Conservation (phyloP, 108 stramenopile species). For the Discostella stelligeroides region DNA sequence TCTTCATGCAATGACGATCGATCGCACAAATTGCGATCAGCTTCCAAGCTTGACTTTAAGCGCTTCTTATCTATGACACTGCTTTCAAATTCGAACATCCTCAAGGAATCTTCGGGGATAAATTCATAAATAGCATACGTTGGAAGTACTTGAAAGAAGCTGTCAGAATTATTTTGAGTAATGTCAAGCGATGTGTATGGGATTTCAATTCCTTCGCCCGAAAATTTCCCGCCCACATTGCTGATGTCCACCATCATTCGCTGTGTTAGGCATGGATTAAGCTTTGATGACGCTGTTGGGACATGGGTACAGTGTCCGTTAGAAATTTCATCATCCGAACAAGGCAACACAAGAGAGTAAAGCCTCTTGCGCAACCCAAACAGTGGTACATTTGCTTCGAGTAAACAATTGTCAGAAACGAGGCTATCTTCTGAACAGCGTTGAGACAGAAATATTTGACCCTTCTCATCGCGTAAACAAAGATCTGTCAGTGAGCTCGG, state of each 20-base stretch:
- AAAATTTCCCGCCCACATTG: slow-evolving; percentile 67
- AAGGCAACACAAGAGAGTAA: slow-evolving; percentile 46
- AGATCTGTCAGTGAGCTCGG: neutral
- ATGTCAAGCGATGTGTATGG: slow-evolving; percentile 19
- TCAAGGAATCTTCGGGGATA: slow-evolving; percentile 2
- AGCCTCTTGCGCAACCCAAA: slow-evolving; percentile 34
- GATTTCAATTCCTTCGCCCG: slow-evolving; percentile 51
- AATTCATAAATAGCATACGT: slow-evolving; percentile 28
- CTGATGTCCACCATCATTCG: slow-evolving; percentile 72
- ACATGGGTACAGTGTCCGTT: slow-evolving; percentile 33
- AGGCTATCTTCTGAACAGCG: slow-evolving; percentile 22
- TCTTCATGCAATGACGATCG: slow-evolving; percentile 53
- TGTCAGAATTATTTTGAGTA: neutral
- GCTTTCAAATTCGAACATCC: slow-evolving; percentile 8
- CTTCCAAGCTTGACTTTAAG: slow-evolving; percentile 22
- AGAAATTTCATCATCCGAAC: slow-evolving; percentile 34
- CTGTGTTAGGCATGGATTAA: slow-evolving; percentile 69
- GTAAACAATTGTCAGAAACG: slow-evolving; percentile 16
- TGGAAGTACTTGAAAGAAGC: slow-evolving; percentile 12
- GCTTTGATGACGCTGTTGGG: slow-evolving; percentile 45
- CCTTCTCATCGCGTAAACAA: slow-evolving; percentile 29
- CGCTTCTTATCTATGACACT: slow-evolving; percentile 16
- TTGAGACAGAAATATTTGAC: slow-evolving; percentile 29
- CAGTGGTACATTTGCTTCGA: slow-evolving; percentile 16
- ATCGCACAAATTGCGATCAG: slow-evolving; percentile 38